Conservation (phyloP, 345 rosid genomes). For the Eucalyptus curtisii region DNA sequence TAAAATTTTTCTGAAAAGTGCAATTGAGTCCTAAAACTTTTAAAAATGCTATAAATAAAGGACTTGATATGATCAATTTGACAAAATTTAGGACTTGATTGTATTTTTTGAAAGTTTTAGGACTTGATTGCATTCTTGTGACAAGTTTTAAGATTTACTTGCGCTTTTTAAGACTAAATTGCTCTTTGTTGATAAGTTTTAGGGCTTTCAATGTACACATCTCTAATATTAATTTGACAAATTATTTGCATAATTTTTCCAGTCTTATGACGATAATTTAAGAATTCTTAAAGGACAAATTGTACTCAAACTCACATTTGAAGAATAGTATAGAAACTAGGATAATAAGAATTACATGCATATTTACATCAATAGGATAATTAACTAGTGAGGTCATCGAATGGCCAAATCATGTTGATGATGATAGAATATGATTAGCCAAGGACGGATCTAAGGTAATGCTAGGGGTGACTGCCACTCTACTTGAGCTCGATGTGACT, state of each 20-base stretch:
- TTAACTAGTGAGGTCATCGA: neutral
- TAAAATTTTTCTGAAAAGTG: no score
- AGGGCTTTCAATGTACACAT: no score
- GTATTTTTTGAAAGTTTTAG: no score
- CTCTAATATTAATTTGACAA: neutral
- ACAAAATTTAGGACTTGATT: no score
- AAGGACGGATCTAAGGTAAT: accelerated
- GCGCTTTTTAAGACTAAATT: no score
- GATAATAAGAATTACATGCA: neutral
- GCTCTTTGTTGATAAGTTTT: no score
- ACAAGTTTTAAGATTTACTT: no score
- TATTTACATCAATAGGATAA: neutral
- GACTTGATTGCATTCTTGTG: no score
- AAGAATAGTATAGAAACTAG: neutral
- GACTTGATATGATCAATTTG: no score
- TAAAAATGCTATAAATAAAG: no score
- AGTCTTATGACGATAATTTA: neutral
- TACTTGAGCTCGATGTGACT: neutral
- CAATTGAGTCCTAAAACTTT: no score
- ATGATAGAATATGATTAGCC: neutral
- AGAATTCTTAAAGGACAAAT: neutral
- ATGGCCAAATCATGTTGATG: neutral
- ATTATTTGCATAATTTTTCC: no score
- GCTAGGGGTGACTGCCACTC: neutral
- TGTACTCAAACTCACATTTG: neutral